Percentiles rank a stretch among this genome's conserved stretches.
Evolutionary conservation across 306 rosid genomes (phyloP).

Genomic region (Rosa persica): DNA sequence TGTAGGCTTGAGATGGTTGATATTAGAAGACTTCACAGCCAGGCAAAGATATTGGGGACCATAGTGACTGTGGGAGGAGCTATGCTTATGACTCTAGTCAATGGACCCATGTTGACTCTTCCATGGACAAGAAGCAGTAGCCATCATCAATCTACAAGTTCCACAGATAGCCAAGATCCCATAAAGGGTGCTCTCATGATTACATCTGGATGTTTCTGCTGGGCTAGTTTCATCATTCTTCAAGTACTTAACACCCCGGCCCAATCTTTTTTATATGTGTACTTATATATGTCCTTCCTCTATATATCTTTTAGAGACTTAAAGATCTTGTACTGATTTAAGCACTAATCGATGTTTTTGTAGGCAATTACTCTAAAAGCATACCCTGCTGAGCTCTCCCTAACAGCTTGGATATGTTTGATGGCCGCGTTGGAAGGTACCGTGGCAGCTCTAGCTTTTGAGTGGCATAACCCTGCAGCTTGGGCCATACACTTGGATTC

Average conservation of each 20-base stretch:
- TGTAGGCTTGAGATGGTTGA: conserved; percentile 53
- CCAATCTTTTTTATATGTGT: neutral
- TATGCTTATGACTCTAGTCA: conserved; percentile 44
- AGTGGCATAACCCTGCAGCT: conserved; percentile 44
- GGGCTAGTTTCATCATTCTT: conserved; percentile 49
- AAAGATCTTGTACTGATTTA: neutral
- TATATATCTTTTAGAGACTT: neutral
- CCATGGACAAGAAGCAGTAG: conserved; percentile 34
- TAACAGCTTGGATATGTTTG: conserved; percentile 51
- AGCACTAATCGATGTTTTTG: neutral
- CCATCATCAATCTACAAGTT: conserved; percentile 21
- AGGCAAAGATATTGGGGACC: conserved; percentile 47
- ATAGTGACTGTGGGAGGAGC: conserved; percentile 50
- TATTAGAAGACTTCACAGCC: conserved; percentile 33
- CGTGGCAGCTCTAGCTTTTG: conserved; percentile 37
- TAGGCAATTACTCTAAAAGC: conserved; percentile 49
- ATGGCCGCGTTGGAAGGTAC: conserved; percentile 36
- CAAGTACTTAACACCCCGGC: conserved; percentile 28
- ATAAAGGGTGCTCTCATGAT: conserved; percentile 50
- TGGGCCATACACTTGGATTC: conserved; percentile 47
- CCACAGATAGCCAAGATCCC: conserved; percentile 30
- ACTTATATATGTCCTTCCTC: neutral
- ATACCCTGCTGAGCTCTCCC: conserved; percentile 56
- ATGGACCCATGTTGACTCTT: conserved; percentile 38
- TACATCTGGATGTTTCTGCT: conserved; percentile 40